Conservation (phyloP, 768 basidiomycete genomes). For the Fistulinella prunicolor region DNA sequence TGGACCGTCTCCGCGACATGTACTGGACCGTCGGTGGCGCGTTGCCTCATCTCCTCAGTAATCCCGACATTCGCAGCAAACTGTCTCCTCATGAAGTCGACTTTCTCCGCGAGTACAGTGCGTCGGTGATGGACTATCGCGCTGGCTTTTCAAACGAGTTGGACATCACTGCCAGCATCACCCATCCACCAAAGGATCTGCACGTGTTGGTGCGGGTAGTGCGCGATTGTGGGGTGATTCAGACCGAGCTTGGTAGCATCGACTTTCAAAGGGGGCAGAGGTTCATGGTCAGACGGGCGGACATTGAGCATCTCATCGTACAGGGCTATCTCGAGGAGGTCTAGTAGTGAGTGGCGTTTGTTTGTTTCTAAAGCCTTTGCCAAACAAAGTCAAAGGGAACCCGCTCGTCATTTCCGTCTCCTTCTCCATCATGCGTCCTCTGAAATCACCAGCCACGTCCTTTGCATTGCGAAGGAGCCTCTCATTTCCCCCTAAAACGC, state of each 20-base stretch:
- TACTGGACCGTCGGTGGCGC: slow-evolving; percentile 91
- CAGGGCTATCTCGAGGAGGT: slow-evolving; percentile 93
- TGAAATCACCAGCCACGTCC: neutral
- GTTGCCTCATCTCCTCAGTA: slow-evolving; percentile 74
- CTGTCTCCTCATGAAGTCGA: slow-evolving; percentile 82
- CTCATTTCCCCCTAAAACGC: neutral
- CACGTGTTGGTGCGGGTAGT: slow-evolving; percentile 86
- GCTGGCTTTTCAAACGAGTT: slow-evolving; percentile 81
- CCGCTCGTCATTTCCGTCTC: neutral
- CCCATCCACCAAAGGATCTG: slow-evolving; percentile 82
- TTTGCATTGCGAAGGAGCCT: neutral
- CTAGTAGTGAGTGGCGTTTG: slow-evolving; percentile 29
- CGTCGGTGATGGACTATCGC: slow-evolving; percentile 79
- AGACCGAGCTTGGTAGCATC: slow-evolving; percentile 87
- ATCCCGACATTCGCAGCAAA: slow-evolving; percentile 65
- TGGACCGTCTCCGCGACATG: slow-evolving; percentile 79
- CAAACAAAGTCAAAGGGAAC: slow-evolving; percentile 20
- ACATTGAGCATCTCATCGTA: slow-evolving; percentile 92
- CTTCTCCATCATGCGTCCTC: slow-evolving; percentile 13
- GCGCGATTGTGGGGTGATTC: slow-evolving; percentile 86
- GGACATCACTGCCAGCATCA: slow-evolving; percentile 82
- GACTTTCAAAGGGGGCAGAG: slow-evolving; percentile 89
- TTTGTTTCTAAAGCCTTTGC: slow-evolving; percentile 21
- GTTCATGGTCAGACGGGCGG: slow-evolving; percentile 82
- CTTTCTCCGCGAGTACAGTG: slow-evolving; percentile 79